phyloP scores from a whole-genome alignment of 495 filamentous ascomycete genomes.

The Opeltia flavorubescens region DNA sequence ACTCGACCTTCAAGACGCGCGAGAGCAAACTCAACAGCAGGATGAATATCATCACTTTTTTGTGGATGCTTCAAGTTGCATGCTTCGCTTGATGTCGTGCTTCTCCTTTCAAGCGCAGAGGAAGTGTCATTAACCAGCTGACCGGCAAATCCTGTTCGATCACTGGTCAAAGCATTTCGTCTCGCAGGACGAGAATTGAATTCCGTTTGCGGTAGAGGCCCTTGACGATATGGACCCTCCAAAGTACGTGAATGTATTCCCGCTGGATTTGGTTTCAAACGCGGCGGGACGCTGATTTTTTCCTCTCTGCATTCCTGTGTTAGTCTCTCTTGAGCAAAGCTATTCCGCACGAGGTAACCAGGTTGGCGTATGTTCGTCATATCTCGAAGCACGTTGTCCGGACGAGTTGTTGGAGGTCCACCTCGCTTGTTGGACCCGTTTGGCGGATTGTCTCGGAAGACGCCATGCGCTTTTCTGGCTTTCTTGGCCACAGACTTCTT shows the following conservation, averaged over 20 bases:
- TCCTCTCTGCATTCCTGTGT: background rate
- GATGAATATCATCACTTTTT: background rate
- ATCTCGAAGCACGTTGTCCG: background rate
- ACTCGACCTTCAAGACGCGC: background rate
- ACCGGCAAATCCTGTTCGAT: too few species aligned
- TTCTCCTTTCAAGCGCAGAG: too few species aligned
- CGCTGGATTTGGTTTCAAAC: background rate
- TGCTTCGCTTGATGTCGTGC: too few species aligned
- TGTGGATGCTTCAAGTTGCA: background rate
- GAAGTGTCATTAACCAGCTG: too few species aligned
- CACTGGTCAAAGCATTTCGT: background rate
- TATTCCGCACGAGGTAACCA: background rate
- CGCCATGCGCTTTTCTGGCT: background rate
- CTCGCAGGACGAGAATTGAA: too few species aligned
- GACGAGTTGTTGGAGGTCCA: background rate
- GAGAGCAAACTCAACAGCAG: background rate
- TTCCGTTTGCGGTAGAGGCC: too few species aligned
- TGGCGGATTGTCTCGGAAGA: background rate
- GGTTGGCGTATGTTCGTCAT: background rate
- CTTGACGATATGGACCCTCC: too few species aligned
- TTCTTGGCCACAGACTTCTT: background rate
- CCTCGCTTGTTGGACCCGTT: background rate
- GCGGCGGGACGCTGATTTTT: background rate
- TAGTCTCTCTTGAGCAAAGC: background rate
- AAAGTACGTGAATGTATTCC: background rate